Conservation (phyloP, 305 asterid genomes). For the Plantago coronopus region DNA sequence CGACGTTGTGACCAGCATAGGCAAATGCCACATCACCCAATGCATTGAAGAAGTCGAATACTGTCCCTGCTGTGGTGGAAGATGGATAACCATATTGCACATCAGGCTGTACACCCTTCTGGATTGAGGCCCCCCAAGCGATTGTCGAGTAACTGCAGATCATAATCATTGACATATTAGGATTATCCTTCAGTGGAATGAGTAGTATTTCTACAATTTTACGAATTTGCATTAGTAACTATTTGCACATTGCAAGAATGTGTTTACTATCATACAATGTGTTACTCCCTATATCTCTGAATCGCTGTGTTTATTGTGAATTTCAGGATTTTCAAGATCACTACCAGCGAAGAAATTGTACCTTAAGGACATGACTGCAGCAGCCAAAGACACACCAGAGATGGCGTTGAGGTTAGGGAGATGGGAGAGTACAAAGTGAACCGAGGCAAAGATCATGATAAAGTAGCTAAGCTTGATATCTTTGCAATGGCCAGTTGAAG, state of each 20-base stretch:
- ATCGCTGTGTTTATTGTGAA: neutral
- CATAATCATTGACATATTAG: neutral
- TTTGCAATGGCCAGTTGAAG: constrained; percentile 36
- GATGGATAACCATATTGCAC: constrained; percentile 54
- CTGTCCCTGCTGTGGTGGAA: constrained; percentile 35
- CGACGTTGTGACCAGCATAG: constrained; percentile 77
- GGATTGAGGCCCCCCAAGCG: constrained; percentile 54
- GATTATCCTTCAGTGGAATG: neutral
- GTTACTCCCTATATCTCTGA: neutral
- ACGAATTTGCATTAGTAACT: neutral
- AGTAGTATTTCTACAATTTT: neutral
- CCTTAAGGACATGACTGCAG: constrained; percentile 81
- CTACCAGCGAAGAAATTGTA: constrained; percentile 9
- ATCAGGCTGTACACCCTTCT: constrained; percentile 41
- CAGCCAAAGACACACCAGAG: constrained; percentile 70
- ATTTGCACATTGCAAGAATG: neutral
- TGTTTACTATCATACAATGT: neutral
- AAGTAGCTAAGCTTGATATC: constrained; percentile 47
- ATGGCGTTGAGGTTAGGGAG: constrained; percentile 72
- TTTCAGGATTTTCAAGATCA: neutral
- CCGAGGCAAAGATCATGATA: constrained; percentile 72
- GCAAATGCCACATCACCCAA: constrained; percentile 72
- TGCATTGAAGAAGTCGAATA: constrained; percentile 59
- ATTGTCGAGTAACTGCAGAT: constrained; percentile 55
- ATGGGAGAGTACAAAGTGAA: constrained; percentile 64